Base-by-base conservation (phyloP, 495 filamentous ascomycete species). In the Penicillium subrubescens region DNA sequence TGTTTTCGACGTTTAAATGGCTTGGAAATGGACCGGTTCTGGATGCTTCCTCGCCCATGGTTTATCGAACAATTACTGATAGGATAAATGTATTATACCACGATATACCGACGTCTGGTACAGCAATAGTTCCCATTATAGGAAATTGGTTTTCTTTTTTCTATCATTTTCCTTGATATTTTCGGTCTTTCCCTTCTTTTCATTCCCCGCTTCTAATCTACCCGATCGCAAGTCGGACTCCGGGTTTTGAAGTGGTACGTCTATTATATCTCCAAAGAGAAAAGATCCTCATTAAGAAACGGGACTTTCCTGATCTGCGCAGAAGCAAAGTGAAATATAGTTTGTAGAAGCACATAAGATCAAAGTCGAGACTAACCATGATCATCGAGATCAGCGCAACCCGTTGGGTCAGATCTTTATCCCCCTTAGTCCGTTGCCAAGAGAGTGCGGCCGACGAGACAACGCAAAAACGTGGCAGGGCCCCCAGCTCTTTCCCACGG, bases 331-430 rank as follows among this genome's bases (percentile, higher is more conserved):
- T 21, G 25, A 29, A 8, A 29, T 46, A 23, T 46, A 46, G n/a
- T 23, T 46, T 23, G 3, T 8, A 21, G 19, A 5, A 19, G 19
- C 43, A 46, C n/a, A 46, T 46, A 46, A 23, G 43, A 46, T 7
- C 19, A 8, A 10, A 46, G 43, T 46, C 43, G 19, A 46, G 50
- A 33, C 25, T 33, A 33, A 58, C 46, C 44, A 60, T 60, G 59
- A 68, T 68, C 67, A 50, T 50, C 60, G 31, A 34, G 62, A 65
- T 68, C 59, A 59, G 50, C 65, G 58, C 44, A 50, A 59, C 46
- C 53, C 46, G 62, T 59, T 55, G 66, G 11, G 71, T 73, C 59
- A 73, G 71, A 73, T 73, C 71, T 71, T 73, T 73, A 73, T 67
- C 25, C 71, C 71, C 59, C 59, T 67, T 73, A 73, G 71, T 67